These are phyloP conservation scores for Plasmodium berghei DNA, from an alignment of 169 alveolate genomes.

Conservation along the genomic window DNA sequence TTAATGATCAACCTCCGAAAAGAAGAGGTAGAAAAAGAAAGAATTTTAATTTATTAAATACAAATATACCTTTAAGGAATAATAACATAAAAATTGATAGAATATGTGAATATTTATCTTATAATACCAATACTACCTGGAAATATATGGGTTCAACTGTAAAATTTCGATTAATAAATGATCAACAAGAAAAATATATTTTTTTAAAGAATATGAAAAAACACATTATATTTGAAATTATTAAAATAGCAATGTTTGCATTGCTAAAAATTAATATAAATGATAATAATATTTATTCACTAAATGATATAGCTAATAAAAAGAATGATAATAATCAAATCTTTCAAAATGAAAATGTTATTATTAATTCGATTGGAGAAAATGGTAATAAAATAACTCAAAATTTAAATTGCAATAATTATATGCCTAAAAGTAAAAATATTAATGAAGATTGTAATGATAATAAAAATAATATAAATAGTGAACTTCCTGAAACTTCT, in stretches of 20 bases:
- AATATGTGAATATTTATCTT: conserved; percentile 61
- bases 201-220: conserved; percentile 69
- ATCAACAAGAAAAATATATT: conserved; percentile 73
- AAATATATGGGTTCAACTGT: conserved; percentile 72
- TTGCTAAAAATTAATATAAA: conserved; percentile 62
- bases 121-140: conserved; percentile 54
- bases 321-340: background rate
- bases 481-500: background rate
- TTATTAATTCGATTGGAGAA: background rate
- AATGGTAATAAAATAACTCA: no score
- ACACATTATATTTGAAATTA: conserved; percentile 63
- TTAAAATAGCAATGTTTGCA: conserved; percentile 74
- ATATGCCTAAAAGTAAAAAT: background rate
- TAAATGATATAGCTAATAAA: background rate
- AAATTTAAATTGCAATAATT: background rate
- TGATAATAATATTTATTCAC: conserved; percentile 67
- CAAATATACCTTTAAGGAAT: conserved; percentile 53
- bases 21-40: conserved; percentile 24
- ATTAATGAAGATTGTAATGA: background rate
- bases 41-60: conserved; percentile 30
- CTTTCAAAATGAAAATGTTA: background rate
- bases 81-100: conserved; percentile 56
- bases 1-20: background rate
- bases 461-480: background rate
- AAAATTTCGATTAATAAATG: conserved; percentile 43